Evolutionary conservation across 2,329 filamentous ascomycete species (phyloP), one percentile per base, ranked within the genome.

Genomic region (Dryadomyces quercivorus): DNA sequence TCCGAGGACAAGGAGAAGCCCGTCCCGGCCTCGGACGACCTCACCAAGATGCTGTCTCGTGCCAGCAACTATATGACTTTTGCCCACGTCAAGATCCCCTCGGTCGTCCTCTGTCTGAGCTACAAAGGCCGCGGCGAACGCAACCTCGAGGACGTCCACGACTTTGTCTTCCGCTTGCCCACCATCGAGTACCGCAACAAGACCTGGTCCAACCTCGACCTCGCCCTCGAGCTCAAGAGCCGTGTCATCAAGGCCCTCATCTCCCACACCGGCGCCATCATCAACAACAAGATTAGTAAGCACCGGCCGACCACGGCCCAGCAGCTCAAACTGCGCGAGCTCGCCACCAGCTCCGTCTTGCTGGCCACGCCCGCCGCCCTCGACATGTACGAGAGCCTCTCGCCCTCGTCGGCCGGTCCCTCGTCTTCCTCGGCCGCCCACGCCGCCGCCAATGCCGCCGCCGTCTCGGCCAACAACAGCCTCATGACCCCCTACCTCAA

Each of bases 1-100:
- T 58, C 63, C n/a, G 63, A 64, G 1, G 65, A 64, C 55, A 67
- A 53, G 43, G 22, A 22, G 45, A 34, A 43, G 51, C 78, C 81
- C 5, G n/a, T 6, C 16, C 16, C n/a, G 26, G 16, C 20, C 44
- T 86, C 85, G 1, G 93, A 98, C 65, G 94, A 98, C 65, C 75
- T 98, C 45, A 93, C 89, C 12, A 89, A 94, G 72, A 98, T 98
- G 93, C 92, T 98, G 70, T 84, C 82, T 53, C 85, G 93, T 34
- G 93, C 93, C 3, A 95, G 88, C 56, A 95, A 91, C 66, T 98
- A 94, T 72, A 96, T 96, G 90, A 96, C 93, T 0, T 84, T 98
- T 58, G 86, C 92, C 2, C 91, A 95, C 68, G 90, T 98, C 68
- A 93, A 90, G 69, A 88, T 98, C 64, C 89, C 91, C 2, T 93